Evolutionary conservation across 805 yeast species (phyloP).

Genomic region (Tetrapisispora nanseiensis): DNA sequence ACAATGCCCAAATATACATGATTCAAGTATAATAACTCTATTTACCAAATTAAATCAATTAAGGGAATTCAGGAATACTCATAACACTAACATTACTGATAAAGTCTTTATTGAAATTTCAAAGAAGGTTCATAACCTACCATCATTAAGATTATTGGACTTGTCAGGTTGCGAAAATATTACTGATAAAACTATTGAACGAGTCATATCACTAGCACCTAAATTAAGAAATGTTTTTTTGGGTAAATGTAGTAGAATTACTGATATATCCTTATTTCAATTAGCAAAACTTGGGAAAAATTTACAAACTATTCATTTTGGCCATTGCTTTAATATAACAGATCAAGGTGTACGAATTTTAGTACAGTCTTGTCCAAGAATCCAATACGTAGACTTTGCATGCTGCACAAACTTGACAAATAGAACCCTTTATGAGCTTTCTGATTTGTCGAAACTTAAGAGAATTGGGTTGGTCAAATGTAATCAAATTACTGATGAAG

Average conservation of each 20-base stretch:
- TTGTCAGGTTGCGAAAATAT: slow-evolving; percentile 74
- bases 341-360: slow-evolving; percentile 75
- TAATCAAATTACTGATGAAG: slow-evolving; percentile 75
- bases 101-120: slow-evolving; percentile 38
- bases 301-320: slow-evolving; percentile 82
- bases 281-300: slow-evolving; percentile 67
- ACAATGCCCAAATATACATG: slow-evolving; percentile 65
- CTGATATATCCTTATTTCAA: slow-evolving; percentile 69
- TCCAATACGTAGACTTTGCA: slow-evolving; percentile 89
- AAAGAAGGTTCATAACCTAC: slow-evolving; percentile 32
- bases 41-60: slow-evolving; percentile 58
- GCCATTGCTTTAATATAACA: slow-evolving; percentile 86
- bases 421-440: slow-evolving; percentile 63
- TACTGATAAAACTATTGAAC: slow-evolving; percentile 69
- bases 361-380: slow-evolving; percentile 68
- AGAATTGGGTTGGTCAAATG: slow-evolving; percentile 94
- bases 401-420: slow-evolving; percentile 88
- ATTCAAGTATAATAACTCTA: slow-evolving; percentile 46
- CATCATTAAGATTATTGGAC: slow-evolving; percentile 70
- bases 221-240: slow-evolving; percentile 76
- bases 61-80: slow-evolving; percentile 76
- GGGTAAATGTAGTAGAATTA: slow-evolving; percentile 79
- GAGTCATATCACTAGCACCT: slow-evolving; percentile 69
- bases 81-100: slow-evolving; percentile 61
- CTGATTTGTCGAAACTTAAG: slow-evolving; percentile 67